Conservation (phyloP, 257 asterid genomes). For the Verbena officinalis region DNA sequence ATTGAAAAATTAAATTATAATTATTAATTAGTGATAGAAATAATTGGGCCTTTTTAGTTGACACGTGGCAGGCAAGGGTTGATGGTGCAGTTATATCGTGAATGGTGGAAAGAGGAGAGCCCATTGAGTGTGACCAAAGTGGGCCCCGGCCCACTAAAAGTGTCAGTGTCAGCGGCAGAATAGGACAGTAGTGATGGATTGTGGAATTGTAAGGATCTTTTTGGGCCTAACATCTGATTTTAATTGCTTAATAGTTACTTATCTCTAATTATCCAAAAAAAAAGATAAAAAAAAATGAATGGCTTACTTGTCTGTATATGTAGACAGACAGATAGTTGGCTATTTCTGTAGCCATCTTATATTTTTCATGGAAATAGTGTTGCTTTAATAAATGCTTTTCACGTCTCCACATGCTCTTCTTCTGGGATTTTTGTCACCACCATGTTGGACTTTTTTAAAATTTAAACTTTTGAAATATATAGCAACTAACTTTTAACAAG, state of each 20-base stretch:
- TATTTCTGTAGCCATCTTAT: neutral
- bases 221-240: conserved; percentile 21
- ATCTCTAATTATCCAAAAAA: no score
- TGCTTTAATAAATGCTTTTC: neutral
- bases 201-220: conserved; percentile 22
- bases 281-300: no score
- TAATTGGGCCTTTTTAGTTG: no score
- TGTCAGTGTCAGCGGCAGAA: no score
- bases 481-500: no score
- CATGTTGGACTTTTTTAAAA: neutral
- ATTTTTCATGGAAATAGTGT: neutral
- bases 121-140: no score
- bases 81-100: neutral
- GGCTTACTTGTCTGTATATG: neutral
- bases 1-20: no score
- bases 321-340: neutral
- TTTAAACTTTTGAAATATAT: no score
- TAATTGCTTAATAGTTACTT: no score
- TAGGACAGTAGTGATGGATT: conserved; percentile 25
- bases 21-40: no score
- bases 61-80: conserved; percentile 12
- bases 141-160: no score
- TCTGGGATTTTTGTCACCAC: neutral
- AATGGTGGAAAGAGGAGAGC: no score
- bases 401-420: conserved; percentile 14